These are phyloP conservation scores for Geotrichum ghanense DNA, from an alignment of 805 yeast species.

Conservation along the genomic window DNA sequence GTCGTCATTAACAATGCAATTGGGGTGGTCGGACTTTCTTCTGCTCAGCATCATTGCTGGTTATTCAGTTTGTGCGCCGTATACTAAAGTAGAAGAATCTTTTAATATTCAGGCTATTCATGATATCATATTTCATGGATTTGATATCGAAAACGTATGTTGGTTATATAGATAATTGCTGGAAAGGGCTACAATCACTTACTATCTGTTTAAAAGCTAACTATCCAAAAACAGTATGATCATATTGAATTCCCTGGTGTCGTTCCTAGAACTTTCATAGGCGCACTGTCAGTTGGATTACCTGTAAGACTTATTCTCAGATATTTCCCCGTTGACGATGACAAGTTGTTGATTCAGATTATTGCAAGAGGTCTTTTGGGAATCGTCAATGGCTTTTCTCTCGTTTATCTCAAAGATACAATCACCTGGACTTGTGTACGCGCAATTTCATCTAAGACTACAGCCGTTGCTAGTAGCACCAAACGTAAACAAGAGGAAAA, in stretches of 20 bases:
- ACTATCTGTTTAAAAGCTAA: conserved; percentile 3
- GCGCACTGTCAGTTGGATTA: conserved; percentile 45
- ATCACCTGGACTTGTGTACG: conserved; percentile 12
- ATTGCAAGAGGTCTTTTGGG: conserved; percentile 54
- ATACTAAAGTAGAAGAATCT: conserved; percentile 88
- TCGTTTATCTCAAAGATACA: conserved; percentile 40
- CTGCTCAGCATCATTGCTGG: conserved; percentile 36
- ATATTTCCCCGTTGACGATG: conserved; percentile 10
- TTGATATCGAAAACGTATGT: conserved; percentile 20
- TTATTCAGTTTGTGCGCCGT: conserved; percentile 56
- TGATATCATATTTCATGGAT: conserved; percentile 62
- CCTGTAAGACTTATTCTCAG: conserved; percentile 26
- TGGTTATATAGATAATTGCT: too few relatives aligned
- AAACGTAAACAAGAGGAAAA: conserved; percentile 1
- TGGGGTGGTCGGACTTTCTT: conserved; percentile 24
- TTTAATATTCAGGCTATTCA: conserved; percentile 84
- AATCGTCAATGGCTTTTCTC: conserved; percentile 40
- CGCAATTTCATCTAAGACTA: conserved; percentile 15
- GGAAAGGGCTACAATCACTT: too few relatives aligned
- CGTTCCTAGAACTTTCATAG: conserved; percentile 78
- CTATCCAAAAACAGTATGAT: conserved; percentile 39
- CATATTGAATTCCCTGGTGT: conserved; percentile 77
- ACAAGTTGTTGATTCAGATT: conserved; percentile 42
- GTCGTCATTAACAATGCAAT: conserved; percentile 10
- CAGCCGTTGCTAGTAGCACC: background rate